Evolutionary conservation across 208 protist species (phyloP), one percentile per base, ranked within the genome.

Genomic region (Acanthamoeba triangularis): DNA sequence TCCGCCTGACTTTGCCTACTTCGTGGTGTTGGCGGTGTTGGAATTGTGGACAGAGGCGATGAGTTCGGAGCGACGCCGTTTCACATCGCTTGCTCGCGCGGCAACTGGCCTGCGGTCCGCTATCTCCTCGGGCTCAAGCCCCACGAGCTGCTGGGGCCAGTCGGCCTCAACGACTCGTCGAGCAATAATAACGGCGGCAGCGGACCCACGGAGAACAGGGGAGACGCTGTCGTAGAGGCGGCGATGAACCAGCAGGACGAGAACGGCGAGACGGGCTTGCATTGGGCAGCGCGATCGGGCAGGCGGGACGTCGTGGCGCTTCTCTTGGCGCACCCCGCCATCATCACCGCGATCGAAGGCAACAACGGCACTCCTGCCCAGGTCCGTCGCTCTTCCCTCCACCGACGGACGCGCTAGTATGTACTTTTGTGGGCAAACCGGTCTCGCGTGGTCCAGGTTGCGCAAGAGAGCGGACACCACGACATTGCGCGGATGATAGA

Each of bases 61-160:
- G 14, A 35, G 33, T 4, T 13, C 18, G 78, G 78, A 37, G 47
- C 16, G 1, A 87, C 78, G 18, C 47, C 78, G 30, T 87, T 87
- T 47, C 78, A 87, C 78, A 61, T 87, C 28, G 78, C 78, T 18
- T 87, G 78, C 78, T 25, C 78, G n/a, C 37, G 49, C 41, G 78
- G 78, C 78, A 87, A 87, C 49, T 87, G 78, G 78, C 78, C 78
- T 20, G 78, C 20, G 7, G 78, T 87, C 7, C 5, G 61, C 16
- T 23, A 49, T 35, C 35, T 78, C 69, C 69, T 78, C 35, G 35
- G 49, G 35, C 8, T 28, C n/a, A 74, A 74, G 28, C 61, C n/a
- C n/a, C n/a, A n/a, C 61, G 28, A 23, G 61, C 4, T 25, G 28
- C 28, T 5, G 16, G 25, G 16, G 4, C 61, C 61, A 23, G 25